Base-by-base conservation (phyloP, 176 grass and related monocot species). In the Raddia distichophylla region DNA sequence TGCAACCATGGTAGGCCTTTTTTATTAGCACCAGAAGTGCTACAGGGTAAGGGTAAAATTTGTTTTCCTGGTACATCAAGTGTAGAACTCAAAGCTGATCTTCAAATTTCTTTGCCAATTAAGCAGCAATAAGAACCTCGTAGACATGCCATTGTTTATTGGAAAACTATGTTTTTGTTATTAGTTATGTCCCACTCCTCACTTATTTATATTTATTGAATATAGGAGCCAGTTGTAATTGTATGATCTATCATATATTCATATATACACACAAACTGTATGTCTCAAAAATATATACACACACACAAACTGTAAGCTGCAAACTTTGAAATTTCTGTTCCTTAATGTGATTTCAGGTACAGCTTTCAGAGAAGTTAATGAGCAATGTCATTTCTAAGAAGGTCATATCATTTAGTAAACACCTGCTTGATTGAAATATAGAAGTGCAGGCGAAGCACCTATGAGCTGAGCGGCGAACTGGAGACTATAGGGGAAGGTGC, bases 351-450 rank as follows among this genome's bases (percentile, higher is more conserved):
- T 81, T 82, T 80, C 88, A 98, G 95, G 95, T 98, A 66, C 95
- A 93, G 76, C 95, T 98, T 87, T 91, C 95, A 4, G 95, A 98
- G 88, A 93, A 87, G 82, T 89, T 98, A 78, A 94, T 98, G 95
- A 98, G 95, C 69, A 98, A 93, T 83, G 85, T 98, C 70, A 77
- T 94, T 71, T 94, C 88, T 80, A 94, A 92, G 85, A 98, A 98
- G 95, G 92, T 94, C 27, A 27, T 27, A 27, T 27, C 27, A 27
- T 27, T 27, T 27, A 27, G 27, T 27, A 27, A 27, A 27, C 27
- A 27, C 27, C 27, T 27, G 27, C 27, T 27, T 27, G 27, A 27
- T 27, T 27, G 27, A 27, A 27, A 27, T 27, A 27, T 27, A 27
- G 27, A 27, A 27, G 27, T 27, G 27, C 27, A 27, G 27, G 27